phyloP scores from a whole-genome alignment of 116 monocot genomes.

The Trichopus zeylanicus region DNA sequence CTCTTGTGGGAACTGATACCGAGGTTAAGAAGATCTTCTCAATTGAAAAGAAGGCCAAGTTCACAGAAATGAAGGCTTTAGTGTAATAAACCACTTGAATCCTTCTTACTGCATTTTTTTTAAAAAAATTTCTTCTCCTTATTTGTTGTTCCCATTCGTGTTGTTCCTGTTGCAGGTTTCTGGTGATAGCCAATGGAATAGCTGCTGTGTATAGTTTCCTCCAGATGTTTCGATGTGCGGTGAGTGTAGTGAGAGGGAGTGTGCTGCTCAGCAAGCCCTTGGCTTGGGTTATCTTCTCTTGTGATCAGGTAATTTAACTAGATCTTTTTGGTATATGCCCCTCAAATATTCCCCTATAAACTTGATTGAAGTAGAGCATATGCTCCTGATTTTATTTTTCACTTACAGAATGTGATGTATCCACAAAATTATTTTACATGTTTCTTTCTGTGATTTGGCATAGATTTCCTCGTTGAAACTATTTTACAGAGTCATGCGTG shows the following conservation, averaged over 20 bases:
- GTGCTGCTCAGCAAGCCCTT: slow-evolving; percentile 56
- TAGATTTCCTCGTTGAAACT: too few species aligned
- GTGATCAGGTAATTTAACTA: slow-evolving; percentile 82
- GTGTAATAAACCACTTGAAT: too few species aligned
- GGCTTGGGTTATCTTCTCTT: slow-evolving; percentile 78
- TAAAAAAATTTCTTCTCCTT: too few species aligned
- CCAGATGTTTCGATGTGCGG: slow-evolving; percentile 63
- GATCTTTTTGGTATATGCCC: too few species aligned
- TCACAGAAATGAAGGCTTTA: slow-evolving; percentile 55
- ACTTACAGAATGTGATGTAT: too few species aligned
- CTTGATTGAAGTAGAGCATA: too few species aligned
- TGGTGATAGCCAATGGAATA: slow-evolving; percentile 70
- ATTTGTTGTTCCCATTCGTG: neutral
- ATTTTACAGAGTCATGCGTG: too few species aligned
- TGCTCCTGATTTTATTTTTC: too few species aligned
- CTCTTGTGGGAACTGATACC: slow-evolving; percentile 59
- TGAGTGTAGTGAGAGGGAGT: slow-evolving; percentile 52
- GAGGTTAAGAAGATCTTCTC: slow-evolving; percentile 73
- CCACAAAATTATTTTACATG: too few species aligned
- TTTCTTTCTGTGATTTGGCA: too few species aligned
- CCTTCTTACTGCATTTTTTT: too few species aligned
- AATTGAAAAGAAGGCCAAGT: slow-evolving; percentile 62
- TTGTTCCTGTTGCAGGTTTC: slow-evolving; percentile 55
- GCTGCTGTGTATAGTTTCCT: slow-evolving; percentile 74
- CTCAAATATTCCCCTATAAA: too few species aligned